Evolutionary conservation across 352 stramenopile species (phyloP), one percentile per base, ranked within the genome.

Genomic region (Pythium scleroteichum): DNA sequence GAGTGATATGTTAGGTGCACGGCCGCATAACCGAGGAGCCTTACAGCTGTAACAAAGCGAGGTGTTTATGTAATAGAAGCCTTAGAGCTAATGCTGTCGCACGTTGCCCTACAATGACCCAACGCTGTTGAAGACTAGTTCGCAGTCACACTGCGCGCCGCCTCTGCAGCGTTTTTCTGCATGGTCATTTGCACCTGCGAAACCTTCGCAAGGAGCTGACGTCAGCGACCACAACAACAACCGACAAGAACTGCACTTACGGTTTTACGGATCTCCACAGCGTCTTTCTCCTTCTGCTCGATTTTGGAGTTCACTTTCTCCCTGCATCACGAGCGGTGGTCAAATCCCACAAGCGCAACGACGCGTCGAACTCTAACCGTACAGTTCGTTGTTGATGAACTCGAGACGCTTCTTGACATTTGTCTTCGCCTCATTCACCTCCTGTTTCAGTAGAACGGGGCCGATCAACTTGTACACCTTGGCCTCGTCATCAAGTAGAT

Each of bases 401-500:
- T 99, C 94, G 58, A 98, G 80, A 35, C 94, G 83, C 75, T 99
- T 98, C 39, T 88, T 84, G 9, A 99, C 93, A 60, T 97, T 99
- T 14, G 89, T 86, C 66, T 97, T 97, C 45, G 94, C 94, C 66
- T 98, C 94, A 33, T 86, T 78, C 35, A 96, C 78, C 41, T 98
- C 94, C 71, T 99, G 96, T 69, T 97, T 97, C 45, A 99, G 89
- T 58, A 99, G 72, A 57, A 98, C 89, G 12, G 94, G 96, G 2
- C 96, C 95, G 26, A 99, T 88, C 62, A 97, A 84, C 72, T 99
- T 99, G 81, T 94, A 99, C 22, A 98, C 83, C 64, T 96, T 95
- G 54, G 80, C 73, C 48, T 95, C 82, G 35, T 90, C 87, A 55
- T 89, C 77, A 53, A 97, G 63, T 58, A 97, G 64, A 41, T 95